Base-by-base conservation (phyloP, 352 stramenopile species). In the Globisporangium sylvaticum region DNA sequence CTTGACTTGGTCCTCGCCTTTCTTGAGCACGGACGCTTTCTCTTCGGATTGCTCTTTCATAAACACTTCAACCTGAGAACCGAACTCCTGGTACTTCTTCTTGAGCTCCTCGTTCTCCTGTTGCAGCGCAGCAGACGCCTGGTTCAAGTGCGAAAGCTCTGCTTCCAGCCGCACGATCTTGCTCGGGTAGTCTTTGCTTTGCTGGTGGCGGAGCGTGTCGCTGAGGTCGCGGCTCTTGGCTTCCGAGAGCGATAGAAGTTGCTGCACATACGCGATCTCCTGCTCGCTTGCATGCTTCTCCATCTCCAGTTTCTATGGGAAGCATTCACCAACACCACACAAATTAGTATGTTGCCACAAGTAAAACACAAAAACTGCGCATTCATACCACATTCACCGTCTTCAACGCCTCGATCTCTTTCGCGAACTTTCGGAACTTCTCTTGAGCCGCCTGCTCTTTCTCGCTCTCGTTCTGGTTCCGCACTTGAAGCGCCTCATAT, bases 81-180 rank as follows among this genome's bases (percentile, higher is more conserved):
- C 85, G 68, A 94, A 91, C 44, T 91, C 81, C 62, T 89, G 69
- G 53, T 94, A 94, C 58, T 87, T 84, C 22, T 77, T 77, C 50
- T 80, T 79, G 2, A 92, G 62, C 46, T 83, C 70, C 3, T 85
- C 79, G 34, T 89, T 81, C 15, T 91, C 80, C 32, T 80, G 84
- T 62, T 81, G 65, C 0, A 84, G 59, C 12, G 61, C 29, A 7
- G 53, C 64, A 53, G 75, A 64, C 4, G 68, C 67, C 60, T 87
- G 74, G 8, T 77, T 64, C 8, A 78, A 65, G 32, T 89, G 74
- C 0, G 56, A 48, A 8, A 90, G 59, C 34, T 90, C 76, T 31
- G 75, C 72, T 61, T 94, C 76, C 20, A 89, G 65, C 12, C 73
- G 81, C 14, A 79, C 66, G 3, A 91, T 39, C 37, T 83, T 81